Percentiles rank a stretch among this genome's conserved stretches.
Conservation (phyloP, 352 stramenopile genomes). For the Phytophthora meadii region DNA sequence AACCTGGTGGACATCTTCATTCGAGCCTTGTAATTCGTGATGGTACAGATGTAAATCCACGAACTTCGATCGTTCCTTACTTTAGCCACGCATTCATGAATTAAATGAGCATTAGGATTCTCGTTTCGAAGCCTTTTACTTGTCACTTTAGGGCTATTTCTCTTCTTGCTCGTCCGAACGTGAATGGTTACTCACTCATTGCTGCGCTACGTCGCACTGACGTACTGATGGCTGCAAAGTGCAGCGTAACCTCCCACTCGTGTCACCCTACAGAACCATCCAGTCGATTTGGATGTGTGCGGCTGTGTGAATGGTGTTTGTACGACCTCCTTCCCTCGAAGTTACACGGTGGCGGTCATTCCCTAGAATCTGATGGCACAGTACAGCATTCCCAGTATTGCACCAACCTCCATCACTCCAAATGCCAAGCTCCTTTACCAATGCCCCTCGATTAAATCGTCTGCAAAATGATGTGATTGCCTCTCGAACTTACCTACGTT, state of each 20-base stretch:
- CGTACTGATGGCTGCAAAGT: constrained; percentile 10
- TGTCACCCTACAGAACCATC: constrained; percentile 8
- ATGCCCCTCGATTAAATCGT: neutral
- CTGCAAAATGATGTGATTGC: neutral
- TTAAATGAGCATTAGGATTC: too few relatives aligned
- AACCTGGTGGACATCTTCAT: neutral
- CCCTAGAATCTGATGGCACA: too few relatives aligned
- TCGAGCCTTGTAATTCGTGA: neutral
- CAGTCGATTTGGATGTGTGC: constrained; percentile 4
- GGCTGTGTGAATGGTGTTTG: neutral
- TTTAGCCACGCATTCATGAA: too few relatives aligned
- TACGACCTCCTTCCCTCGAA: neutral
- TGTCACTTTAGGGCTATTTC: neutral
- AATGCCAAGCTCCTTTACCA: constrained; percentile 7
- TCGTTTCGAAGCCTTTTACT: neutral
- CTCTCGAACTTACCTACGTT: constrained; percentile 2
- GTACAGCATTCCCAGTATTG: neutral
- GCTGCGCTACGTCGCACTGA: constrained; percentile 21
- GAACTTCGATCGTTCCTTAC: neutral
- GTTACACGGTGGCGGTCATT: too few relatives aligned
- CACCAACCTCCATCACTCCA: too few relatives aligned
- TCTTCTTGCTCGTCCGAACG: constrained; percentile 18
- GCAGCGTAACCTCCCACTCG: constrained; percentile 10
- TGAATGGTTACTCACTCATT: constrained; percentile 14
- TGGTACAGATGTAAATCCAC: neutral